A percentile compares a stretch with the other conserved stretches of the same genome.
phyloP scores from a whole-genome alignment of 208 protist genomes.

The Herpetomonas tarakana region DNA sequence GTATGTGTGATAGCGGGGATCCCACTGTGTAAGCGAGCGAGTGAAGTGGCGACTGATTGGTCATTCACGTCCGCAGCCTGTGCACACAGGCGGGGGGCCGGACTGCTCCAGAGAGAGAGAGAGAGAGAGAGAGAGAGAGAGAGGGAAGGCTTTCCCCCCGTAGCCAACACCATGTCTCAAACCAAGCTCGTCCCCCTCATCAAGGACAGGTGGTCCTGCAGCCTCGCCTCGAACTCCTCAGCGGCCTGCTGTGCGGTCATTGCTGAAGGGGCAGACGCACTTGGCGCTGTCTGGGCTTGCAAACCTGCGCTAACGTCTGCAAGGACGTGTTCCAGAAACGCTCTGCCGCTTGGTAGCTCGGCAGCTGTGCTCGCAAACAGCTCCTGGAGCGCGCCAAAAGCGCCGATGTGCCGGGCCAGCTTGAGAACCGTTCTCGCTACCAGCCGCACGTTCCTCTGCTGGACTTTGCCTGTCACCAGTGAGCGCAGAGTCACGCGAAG shows the following conservation, averaged over 20 bases:
- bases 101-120: too few species aligned
- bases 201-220: slow-evolving; percentile 35
- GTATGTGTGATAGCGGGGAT: too few species aligned
- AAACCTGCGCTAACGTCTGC: neutral
- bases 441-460: neutral
- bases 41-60: too few species aligned
- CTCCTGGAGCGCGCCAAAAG: neutral
- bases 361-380: neutral
- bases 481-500: slow-evolving; percentile 27
- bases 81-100: too few species aligned
- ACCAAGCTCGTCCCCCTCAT: slow-evolving; percentile 21
- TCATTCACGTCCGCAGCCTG: too few species aligned
- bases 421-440: neutral
- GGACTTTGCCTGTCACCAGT: neutral
- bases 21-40: too few species aligned
- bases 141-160: too few species aligned
- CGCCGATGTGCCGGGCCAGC: neutral
- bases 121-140: too few species aligned
- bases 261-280: neutral
- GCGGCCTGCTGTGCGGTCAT: neutral
- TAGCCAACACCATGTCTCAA: too few species aligned
- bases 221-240: slow-evolving; percentile 23
- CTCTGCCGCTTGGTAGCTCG: neutral
- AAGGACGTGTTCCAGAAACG: neutral
- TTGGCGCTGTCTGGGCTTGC: neutral